A percentile compares a stretch with the other conserved stretches of the same genome.
Evolutionary conservation across 129 eudicot genomes (phyloP).

Genomic region (Sambucus nigra): DNA sequence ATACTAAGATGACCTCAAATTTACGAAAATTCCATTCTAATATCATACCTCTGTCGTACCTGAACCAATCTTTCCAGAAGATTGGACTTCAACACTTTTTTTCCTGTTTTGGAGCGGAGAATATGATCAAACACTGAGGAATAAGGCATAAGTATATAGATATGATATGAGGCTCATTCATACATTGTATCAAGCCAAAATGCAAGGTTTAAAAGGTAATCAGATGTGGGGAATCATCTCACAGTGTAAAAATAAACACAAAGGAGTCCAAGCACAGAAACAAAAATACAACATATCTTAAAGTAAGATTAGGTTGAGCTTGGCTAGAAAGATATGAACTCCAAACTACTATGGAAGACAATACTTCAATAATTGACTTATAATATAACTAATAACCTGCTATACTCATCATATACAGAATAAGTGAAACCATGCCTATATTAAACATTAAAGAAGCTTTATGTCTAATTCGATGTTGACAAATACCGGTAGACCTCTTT

Average conservation of each 20-base stretch:
- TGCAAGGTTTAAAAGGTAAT: neutral
- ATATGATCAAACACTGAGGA: conserved; percentile 1
- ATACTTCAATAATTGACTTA: neutral
- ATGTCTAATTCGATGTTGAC: too few relatives aligned
- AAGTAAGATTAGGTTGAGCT: neutral
- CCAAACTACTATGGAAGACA: neutral
- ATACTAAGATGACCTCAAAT: too few relatives aligned
- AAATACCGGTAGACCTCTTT: too few relatives aligned
- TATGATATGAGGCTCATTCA: neutral
- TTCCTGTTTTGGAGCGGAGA: conserved; percentile 30
- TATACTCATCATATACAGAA: neutral
- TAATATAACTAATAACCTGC: too few relatives aligned
- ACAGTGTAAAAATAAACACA: neutral
- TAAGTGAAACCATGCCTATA: too few relatives aligned
- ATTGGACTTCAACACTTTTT: conserved; percentile 36
- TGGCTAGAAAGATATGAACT: neutral
- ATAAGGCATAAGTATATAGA: neutral
- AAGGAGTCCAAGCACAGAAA: neutral
- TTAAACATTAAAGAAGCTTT: too few relatives aligned
- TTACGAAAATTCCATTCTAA: neutral
- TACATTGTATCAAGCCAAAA: neutral
- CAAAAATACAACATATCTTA: neutral
- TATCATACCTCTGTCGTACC: conserved; percentile 59
- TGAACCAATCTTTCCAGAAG: conserved; percentile 55
- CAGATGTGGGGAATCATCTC: neutral